Conservation (phyloP, 352 stramenopile genomes). For the Phytophthora sp. region DNA sequence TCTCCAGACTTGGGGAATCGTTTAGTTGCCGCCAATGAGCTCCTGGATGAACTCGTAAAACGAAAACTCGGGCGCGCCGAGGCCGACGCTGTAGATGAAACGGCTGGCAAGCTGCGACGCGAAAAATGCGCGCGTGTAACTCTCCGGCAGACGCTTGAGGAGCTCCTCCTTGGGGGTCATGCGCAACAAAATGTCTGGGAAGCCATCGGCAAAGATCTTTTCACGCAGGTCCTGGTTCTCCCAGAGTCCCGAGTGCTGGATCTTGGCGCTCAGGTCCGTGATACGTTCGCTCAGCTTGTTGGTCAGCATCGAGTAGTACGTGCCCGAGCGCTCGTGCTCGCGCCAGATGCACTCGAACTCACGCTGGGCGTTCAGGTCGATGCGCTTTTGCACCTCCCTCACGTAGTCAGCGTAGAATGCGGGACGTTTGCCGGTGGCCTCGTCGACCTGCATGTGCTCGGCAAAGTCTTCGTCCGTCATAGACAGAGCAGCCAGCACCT, state of each 20-base stretch:
- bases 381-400: conserved; percentile 77
- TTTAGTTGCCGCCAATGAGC: conserved; percentile 49
- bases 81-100: conserved; percentile 81
- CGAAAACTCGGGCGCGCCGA: conserved; percentile 77
- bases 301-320: conserved; percentile 76
- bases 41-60: conserved; percentile 89
- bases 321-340: conserved; percentile 71
- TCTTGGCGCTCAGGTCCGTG: conserved; percentile 82
- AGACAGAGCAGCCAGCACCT: conserved; percentile 76
- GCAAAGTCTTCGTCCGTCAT: conserved; percentile 83
- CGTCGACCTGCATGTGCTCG: conserved; percentile 83
- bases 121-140: conserved; percentile 83
- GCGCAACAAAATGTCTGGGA: conserved; percentile 68
- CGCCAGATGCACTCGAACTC: conserved; percentile 90
- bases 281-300: conserved; percentile 85
- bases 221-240: conserved; percentile 69
- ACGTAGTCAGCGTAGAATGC: conserved; percentile 84
- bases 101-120: conserved; percentile 81
- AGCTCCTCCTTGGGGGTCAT: conserved; percentile 71
- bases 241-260: conserved; percentile 79
- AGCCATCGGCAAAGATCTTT: conserved; percentile 79
- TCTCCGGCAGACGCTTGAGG: conserved; percentile 72
- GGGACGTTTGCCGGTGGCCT: conserved; percentile 55
- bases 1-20: neutral
- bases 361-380: conserved; percentile 77